These are phyloP conservation scores for Bacterosira constricta DNA, from an alignment of 108 stramenopile genomes.

Conservation along the genomic window DNA sequence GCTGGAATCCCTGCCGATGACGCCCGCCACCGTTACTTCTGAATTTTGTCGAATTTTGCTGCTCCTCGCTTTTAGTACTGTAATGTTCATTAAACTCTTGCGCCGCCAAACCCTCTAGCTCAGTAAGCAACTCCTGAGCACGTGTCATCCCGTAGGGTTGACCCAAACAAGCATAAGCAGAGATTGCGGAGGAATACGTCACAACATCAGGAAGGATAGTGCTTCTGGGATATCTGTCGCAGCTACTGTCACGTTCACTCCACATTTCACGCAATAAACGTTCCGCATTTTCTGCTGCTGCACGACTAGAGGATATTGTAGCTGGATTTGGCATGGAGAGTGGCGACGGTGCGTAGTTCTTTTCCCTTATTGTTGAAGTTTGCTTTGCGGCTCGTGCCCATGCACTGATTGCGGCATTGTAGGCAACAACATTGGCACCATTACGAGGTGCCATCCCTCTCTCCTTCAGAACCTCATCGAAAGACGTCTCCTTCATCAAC, in stretches of 20 bases:
- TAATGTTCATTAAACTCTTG: not conserved
- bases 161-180: constrained; percentile 44
- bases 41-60: not conserved
- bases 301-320: constrained; percentile 8
- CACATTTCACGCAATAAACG: constrained; percentile 46
- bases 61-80: not conserved
- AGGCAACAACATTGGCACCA: constrained; percentile 37
- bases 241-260: not conserved
- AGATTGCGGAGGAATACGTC: constrained; percentile 36
- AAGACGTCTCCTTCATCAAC: constrained; percentile 24
- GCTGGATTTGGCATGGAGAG: not conserved
- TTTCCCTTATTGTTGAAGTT: not conserved
- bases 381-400: constrained; percentile 28
- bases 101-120: constrained; percentile 29
- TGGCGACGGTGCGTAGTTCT: not conserved
- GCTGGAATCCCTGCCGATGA: constrained; percentile 29
- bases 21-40: constrained; percentile 7
- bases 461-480: not conserved
- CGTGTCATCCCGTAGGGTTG: constrained; percentile 23
- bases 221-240: not conserved
- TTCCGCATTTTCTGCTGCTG: constrained; percentile 39
- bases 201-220: constrained; percentile 25
- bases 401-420: constrained; percentile 38
- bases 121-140: constrained; percentile 23
- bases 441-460: not conserved